Evolutionary conservation across 106 monocot genomes (phyloP).

Genomic region (Allium sativum): DNA sequence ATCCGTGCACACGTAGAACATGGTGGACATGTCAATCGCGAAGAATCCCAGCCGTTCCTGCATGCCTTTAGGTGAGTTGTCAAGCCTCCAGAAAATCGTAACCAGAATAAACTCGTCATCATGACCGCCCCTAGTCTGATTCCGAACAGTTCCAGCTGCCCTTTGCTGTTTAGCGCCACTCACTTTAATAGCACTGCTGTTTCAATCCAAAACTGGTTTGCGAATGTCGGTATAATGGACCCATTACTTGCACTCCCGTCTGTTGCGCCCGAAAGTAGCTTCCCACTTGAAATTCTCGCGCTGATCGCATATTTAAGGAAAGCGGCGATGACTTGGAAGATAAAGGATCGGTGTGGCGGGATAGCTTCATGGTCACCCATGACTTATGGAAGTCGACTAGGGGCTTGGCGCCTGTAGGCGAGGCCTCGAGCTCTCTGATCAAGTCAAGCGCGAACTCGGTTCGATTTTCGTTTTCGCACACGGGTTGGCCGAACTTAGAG

Average conservation of each 20-base stretch:
- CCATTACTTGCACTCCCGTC: conserved; percentile 3
- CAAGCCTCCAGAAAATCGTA: conserved; percentile 90
- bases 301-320: conserved; percentile 68
- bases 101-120: conserved; percentile 78
- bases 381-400: conserved; percentile 55
- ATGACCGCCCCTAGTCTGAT: conserved; percentile 68
- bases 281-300: conserved; percentile 78
- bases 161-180: conserved; percentile 34
- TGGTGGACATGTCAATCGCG: conserved; percentile 88
- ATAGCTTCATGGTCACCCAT: conserved; percentile 16
- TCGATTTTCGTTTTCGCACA: conserved; percentile 75
- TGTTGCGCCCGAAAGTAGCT: conserved; percentile 60
- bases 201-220: conserved; percentile 74
- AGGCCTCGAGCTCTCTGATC: conserved; percentile 62
- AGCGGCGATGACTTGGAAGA: background rate
- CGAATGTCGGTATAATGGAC: conserved; percentile 39
- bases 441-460: conserved; percentile 84
- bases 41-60: conserved; percentile 90
- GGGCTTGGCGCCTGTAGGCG: conserved; percentile 21
- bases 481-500: conserved; percentile 63
- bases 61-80: conserved; percentile 75
- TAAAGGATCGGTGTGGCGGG: background rate
- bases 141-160: conserved; percentile 49
- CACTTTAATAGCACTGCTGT: conserved; percentile 38
- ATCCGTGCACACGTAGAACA: conserved; percentile 88